Evolutionary conservation across 768 basidiomycete species (phyloP), one percentile per base, ranked within the genome.

Genomic region (Tulasnella sp.): DNA sequence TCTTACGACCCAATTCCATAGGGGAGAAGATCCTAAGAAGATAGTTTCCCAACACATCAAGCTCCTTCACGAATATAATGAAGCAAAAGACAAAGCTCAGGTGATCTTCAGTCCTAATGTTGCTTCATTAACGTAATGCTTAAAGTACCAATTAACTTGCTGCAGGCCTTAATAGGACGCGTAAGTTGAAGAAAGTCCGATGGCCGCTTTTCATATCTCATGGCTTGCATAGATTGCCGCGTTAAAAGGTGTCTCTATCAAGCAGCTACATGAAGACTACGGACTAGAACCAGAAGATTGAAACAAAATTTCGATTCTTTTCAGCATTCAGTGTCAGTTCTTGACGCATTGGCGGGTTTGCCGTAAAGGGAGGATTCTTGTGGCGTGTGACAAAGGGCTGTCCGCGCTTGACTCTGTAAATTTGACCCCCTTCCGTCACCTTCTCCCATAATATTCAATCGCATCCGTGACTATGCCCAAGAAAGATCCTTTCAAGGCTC

Each of bases 401-500:
- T 16, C 61, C 32, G 61, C 61, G 15, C 16, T 67, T 67, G 61
- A 67, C 61, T 67, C 29, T 35, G 61, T 67, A 67, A 67, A 67
- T 67, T 67, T 67, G 61, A 51, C 51, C 51, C 16, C 23, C 6
- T 51, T 20, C n/a, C 3, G 3, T n/a, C 23, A 9, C 61, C 13
- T 29, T 6, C 32, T 2, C 61, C 61, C 9, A 67, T 6, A 67
- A 67, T 10, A 67, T 35, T 35, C 29, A 5, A 67, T 35, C 61
- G 13, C 39, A 42, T 46, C 16, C 13, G n/a, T 23, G 13, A 72
- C 5, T 3, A 94, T 94, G 93, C 88, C 93, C 51, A 86, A 88
- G 81, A 94, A 92, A 85, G 96, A 96, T 18, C 88, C 96, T 80
- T 99, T 94, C 86, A 91, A 95, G 79, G 91, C 91, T 81, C 93